Percentiles rank a stretch among this genome's conserved stretches.
These are phyloP conservation scores for Elaeis oleifera DNA, from an alignment of 202 grass and related monocot genomes.

Conservation along the genomic window DNA sequence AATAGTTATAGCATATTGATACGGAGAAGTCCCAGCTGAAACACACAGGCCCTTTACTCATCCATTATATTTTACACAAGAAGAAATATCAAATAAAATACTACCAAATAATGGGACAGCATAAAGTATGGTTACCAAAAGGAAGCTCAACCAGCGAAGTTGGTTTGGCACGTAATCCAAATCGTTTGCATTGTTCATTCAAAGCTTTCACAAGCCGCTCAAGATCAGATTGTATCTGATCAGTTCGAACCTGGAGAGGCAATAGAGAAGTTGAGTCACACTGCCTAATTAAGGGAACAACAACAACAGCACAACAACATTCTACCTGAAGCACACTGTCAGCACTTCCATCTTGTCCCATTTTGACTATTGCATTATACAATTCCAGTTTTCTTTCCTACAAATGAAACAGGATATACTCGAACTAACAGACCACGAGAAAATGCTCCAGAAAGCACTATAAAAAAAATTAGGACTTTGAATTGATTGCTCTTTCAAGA, in stretches of 20 bases:
- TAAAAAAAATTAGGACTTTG: too few species aligned
- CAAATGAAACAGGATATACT: slow-evolving; percentile 24
- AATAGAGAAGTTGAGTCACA: background rate
- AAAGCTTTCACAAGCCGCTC: slow-evolving; percentile 74
- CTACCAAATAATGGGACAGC: slow-evolving; percentile 14
- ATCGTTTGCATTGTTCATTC: slow-evolving; percentile 92
- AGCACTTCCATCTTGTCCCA: slow-evolving; percentile 69
- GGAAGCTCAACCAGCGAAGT: slow-evolving; percentile 92
- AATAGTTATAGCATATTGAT: too few species aligned
- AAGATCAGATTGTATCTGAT: slow-evolving; percentile 78
- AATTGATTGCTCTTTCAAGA: too few species aligned
- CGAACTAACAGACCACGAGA: background rate
- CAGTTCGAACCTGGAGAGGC: slow-evolving; percentile 49
- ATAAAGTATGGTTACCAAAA: slow-evolving; percentile 56
- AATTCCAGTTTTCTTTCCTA: slow-evolving; percentile 96
- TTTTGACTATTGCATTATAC: slow-evolving; percentile 81
- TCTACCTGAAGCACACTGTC: slow-evolving; percentile 72
- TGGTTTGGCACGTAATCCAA: slow-evolving; percentile 91
- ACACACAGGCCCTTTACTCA: too few species aligned
- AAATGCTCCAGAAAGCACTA: too few species aligned
- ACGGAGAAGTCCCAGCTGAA: too few species aligned
- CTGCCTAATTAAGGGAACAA: slow-evolving; percentile 13
- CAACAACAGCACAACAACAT: slow-evolving; percentile 20
- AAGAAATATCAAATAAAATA: background rate
- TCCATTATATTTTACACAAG: too few species aligned